Base-by-base conservation (phyloP, 495 filamentous ascomycete species). In the Penicillium desertorum region DNA sequence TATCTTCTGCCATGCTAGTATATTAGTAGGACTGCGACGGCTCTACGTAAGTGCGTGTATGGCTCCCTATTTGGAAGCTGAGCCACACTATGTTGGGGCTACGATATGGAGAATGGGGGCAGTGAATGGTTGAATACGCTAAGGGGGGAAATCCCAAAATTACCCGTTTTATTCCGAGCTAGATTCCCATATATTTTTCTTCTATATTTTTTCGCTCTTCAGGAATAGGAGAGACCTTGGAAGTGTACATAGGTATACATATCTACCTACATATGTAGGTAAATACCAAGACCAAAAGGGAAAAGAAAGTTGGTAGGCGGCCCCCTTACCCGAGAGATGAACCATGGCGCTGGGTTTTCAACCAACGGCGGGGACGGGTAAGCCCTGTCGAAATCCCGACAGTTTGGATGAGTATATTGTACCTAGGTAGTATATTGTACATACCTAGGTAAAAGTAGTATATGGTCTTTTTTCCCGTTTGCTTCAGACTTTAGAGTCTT, bases 291-390 rank as follows among this genome's bases (percentile, higher is more conserved):
- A 25, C 23, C 23, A 25, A 25, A 25, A 25, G 23, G 23, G 0
- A 29, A 29, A 29, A 2, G 9, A 53, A 53, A 46, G 54, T 51
- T 32, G 27, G 39, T 34, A 34, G 36, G 36, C 8, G 34, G 34
- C 14, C 59, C 62, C 45, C 39, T 60, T 74, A 69, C 71, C 72
- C 69, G 71, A 65, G 56, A 49, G 17, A 43, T 67, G 74, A 77
- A 77, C 74, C 74, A 70, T 73, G 71, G 72, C 64, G 66, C 70
- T 72, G 74, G 74, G 71, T 63, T 73, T 56, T 34, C 57, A 48
- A 45, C 59, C 59, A 63, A 70, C 64, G 58, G 57, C 51, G 51
- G 51, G 48, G 56, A 47, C 51, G 54, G 53, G 49, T 44, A 29
- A 46, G 20, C 60, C 56, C 58, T 62, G 57, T 53, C 53, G 62